Evolutionary conservation across 371 early-diverging fungal genomes (phyloP), one percentile per base, ranked within the genome.

Genomic region (Mucor circinelloides): DNA sequence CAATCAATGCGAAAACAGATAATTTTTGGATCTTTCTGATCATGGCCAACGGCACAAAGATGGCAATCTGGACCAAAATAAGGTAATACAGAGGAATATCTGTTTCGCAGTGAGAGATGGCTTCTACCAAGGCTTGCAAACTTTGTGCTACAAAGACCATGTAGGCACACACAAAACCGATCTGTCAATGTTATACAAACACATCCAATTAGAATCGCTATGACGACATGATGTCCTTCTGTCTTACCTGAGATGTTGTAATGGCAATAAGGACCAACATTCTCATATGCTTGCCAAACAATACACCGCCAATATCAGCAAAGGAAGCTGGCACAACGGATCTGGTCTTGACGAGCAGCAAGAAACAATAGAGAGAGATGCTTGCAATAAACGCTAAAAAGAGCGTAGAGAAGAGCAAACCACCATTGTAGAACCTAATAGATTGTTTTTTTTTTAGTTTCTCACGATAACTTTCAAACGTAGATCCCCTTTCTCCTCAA

Each of bases 131-230:
- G 6, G 92, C 91, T 38, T 90, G 88, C 6, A 94, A 67, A 73
- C 91, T 95, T 74, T 94, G 90, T 10, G 92, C 91, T 2, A 95
- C 91, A 79, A 94, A 95, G 30, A 93, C 92, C 85, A 90, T 91
- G 74, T 95, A 95, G 12, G 94, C 94, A 70, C 93, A 93, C 8
- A 91, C 89, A 79, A 95, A 95, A 0, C 95, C 95, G 57, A 91
- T 81, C 90, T 48, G 48, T 48, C 48, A 48, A 23, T 48, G 48
- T 48, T 48, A 23, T 48, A 48, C 48, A 48, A 19, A 15, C 2
- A 17, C 4, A 42, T n/a, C 42, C 42, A 42, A 48, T 48, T 48
- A 48, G 48, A 48, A 48, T n/a, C 23, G 23, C 7, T 9, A 48
- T 48, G 48, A 48, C 48, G 48, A 40, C 32, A 48, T 62, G 31